Evolutionary conservation across 345 rosid species (phyloP).

Genomic region (Barbarea vulgaris): DNA sequence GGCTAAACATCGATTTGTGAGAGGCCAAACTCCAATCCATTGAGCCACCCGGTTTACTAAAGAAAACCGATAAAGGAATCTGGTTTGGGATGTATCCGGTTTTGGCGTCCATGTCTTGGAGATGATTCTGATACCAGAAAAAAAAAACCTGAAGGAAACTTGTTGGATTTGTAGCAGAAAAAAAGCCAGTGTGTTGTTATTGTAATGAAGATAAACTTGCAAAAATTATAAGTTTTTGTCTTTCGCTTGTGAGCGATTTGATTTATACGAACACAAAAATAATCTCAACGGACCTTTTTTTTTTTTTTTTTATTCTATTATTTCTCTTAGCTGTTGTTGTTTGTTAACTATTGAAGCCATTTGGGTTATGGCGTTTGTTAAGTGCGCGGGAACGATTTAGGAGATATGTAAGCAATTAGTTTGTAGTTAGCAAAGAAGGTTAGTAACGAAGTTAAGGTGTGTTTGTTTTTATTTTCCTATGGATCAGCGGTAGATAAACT

Average conservation of each 20-base stretch:
- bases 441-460: not conserved
- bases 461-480: not conserved
- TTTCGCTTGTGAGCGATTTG: not conserved
- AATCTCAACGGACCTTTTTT: no score
- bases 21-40: slow-evolving; percentile 33
- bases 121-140: not conserved
- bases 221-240: not conserved
- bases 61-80: not conserved
- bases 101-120: not conserved
- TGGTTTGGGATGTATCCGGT: not conserved
- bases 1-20: slow-evolving; percentile 27
- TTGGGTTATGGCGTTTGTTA: not conserved
- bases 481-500: not conserved
- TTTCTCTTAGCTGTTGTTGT: not conserved
- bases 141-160: no score
- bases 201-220: not conserved
- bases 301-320: not conserved
- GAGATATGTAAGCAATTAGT: not conserved
- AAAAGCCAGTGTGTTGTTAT: not conserved
- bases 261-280: not conserved
- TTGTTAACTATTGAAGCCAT: not conserved
- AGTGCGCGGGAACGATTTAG: not conserved
- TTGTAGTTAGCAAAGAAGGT: not conserved
- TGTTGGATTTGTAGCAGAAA: no score
- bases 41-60: not conserved